Evolutionary conservation across 371 early-diverging fungal species (phyloP), one percentile per base, ranked within the genome.

Genomic region (Haplosporangium sp.): DNA sequence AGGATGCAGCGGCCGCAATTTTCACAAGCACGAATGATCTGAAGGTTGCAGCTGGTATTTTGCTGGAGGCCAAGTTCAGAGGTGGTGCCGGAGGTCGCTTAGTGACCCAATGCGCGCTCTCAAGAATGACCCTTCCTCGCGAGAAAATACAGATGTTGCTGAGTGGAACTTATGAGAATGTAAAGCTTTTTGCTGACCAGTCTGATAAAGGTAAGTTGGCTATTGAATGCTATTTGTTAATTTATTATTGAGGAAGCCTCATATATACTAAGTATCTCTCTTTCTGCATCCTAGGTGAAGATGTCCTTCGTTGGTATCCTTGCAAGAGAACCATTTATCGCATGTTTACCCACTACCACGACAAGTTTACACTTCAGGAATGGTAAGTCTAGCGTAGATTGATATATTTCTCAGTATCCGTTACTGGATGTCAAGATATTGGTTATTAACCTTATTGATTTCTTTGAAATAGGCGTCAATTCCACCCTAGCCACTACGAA

Each of bases 81-180:
- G 84, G 84, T 38, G 61, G 48, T 1, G 72, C 35, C 0, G 66
- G 65, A 50, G 77, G 72, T 34, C 64, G 40, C 20, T 42, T 85
- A 47, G 61, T 73, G 47, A 77, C 77, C 7, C 42, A 38, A 15
- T 76, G 82, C 37, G 76, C 77, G 17, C 45, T 35, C 35, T 52
- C 52, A 39, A 35, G 35, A 20, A 77, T 84, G 76, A 34, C 7
- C 7, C 57, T 58, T 5, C 70, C 74, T 2, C 20, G 65, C 39
- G 82, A 63, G 39, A 85, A 85, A 66, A 71, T 85, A 17, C 61
- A 68, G 61, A 85, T 85, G 84, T 15, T 85, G 58, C 15, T 84
- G 8, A 19, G n/a, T 1, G 85, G 84, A 38, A 59, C n/a, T 4
- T 82, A 64, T 56, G 50, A 70, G 11, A 83, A 76, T 5, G 71